A percentile compares a stretch with the other conserved stretches of the same genome.
Conservation (phyloP, 352 stramenopile genomes). For the Phytophthora agathidicida region DNA sequence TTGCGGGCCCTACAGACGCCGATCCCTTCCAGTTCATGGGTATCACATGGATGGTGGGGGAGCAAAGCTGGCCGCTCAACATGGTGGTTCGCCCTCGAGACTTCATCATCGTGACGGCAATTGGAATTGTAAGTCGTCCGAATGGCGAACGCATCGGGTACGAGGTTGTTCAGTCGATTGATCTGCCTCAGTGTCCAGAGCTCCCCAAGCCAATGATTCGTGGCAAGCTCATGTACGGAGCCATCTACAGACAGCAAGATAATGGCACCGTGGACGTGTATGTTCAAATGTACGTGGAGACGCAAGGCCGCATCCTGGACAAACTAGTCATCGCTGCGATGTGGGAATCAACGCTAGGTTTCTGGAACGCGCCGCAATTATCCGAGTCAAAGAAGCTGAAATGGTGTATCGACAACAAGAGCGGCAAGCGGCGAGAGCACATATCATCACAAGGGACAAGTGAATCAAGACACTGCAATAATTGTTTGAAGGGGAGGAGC, state of each 20-base stretch:
- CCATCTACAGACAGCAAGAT: conserved; percentile 6
- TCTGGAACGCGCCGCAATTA: conserved; percentile 6
- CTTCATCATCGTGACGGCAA: conserved; percentile 31
- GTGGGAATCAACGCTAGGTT: conserved; percentile 3
- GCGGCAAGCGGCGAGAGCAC: conserved; percentile 1
- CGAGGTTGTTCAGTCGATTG: conserved; percentile 51
- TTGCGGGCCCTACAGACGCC: conserved; percentile 22
- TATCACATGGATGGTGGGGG: conserved; percentile 23
- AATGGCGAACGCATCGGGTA: conserved; percentile 40
- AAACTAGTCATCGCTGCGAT: conserved; percentile 11
- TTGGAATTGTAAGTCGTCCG: conserved; percentile 16
- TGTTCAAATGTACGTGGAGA: conserved; percentile 13
- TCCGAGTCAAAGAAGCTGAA: conserved; percentile 14
- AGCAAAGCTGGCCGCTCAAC: conserved; percentile 8
- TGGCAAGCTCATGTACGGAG: conserved; percentile 3
- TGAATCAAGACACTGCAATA: neutral
- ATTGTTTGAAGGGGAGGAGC: conserved; percentile 5
- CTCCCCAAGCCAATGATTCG: conserved; percentile 19
- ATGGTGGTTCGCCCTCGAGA: conserved; percentile 29
- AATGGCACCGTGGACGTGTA: conserved; percentile 17
- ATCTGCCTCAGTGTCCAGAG: conserved; percentile 12
- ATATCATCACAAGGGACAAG: neutral
- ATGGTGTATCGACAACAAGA: conserved; percentile 20
- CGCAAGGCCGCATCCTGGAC: conserved; percentile 1
- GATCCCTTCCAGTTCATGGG: conserved; percentile 37